Percentiles rank a stretch among this genome's conserved stretches.
phyloP scores from a whole-genome alignment of 495 filamentous ascomycete genomes.

The Neurospora sp. region DNA sequence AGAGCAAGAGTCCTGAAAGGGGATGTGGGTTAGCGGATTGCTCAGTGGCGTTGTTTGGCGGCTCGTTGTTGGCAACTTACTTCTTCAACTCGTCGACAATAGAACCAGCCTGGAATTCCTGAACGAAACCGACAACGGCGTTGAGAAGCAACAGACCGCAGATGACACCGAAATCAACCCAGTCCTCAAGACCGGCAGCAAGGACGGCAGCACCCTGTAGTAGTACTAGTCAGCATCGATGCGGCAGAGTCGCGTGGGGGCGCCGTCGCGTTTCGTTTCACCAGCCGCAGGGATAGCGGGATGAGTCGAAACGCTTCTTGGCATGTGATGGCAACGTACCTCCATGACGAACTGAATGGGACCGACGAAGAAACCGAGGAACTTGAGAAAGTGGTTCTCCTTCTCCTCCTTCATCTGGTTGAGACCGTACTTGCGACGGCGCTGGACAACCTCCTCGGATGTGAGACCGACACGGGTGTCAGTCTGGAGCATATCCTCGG shows the following conservation, averaged over 20 bases:
- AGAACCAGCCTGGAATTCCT: constrained; percentile 83
- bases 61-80: constrained; percentile 2
- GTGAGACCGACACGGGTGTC: constrained; percentile 60
- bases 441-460: constrained; percentile 53
- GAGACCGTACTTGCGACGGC: constrained; percentile 71
- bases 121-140: constrained; percentile 74
- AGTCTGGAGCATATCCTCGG: constrained; percentile 57
- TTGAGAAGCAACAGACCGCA: constrained; percentile 67
- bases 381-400: constrained; percentile 73
- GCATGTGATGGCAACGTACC: constrained; percentile 36
- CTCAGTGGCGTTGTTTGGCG: neutral
- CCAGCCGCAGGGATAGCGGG: neutral
- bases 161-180: constrained; percentile 77
- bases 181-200: constrained; percentile 70
- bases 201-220: constrained; percentile 25
- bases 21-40: constrained; percentile 6
- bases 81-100: constrained; percentile 90
- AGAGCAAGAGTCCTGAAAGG: constrained; percentile 56
- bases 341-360: constrained; percentile 95
- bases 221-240: constrained; percentile 14
- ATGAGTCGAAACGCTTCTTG: constrained; percentile 4
- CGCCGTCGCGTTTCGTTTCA: constrained; percentile 21
- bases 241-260: constrained; percentile 8
- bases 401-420: constrained; percentile 89
- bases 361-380: constrained; percentile 74